phyloP scores from a whole-genome alignment of 208 protist genomes.

The Leishmania amazonensis region DNA sequence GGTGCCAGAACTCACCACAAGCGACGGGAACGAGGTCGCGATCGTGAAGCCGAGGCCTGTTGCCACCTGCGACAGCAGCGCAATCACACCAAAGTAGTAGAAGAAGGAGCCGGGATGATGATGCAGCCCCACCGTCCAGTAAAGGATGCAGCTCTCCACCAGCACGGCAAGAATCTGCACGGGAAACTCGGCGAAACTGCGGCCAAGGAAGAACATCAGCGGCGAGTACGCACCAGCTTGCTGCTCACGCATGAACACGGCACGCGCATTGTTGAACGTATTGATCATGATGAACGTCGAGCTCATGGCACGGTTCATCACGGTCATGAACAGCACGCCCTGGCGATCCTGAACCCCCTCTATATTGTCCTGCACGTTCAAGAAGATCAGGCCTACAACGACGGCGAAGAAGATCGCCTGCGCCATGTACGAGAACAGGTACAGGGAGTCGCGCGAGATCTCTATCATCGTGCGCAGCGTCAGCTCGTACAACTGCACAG shows the following conservation, averaged over 20 bases:
- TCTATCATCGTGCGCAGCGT: constrained; percentile 38
- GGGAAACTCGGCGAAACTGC: constrained; percentile 54
- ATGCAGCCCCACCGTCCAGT: constrained; percentile 66
- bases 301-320: constrained; percentile 65
- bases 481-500: constrained; percentile 67
- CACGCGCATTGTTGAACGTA: constrained; percentile 41
- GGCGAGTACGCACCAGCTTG: constrained; percentile 68
- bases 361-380: constrained; percentile 47
- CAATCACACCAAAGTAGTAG: constrained; percentile 53
- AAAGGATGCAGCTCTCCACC: constrained; percentile 57
- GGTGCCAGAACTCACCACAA: constrained; percentile 47
- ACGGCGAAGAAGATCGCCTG: constrained; percentile 68
- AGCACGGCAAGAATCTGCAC: constrained; percentile 44
- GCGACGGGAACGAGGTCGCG: constrained; percentile 36
- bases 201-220: constrained; percentile 52
- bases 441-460: constrained; percentile 47
- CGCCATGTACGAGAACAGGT: constrained; percentile 43
- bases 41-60: constrained; percentile 62
- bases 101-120: constrained; percentile 53
- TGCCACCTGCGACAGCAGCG: constrained; percentile 51
- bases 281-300: constrained; percentile 60
- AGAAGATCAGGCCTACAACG: constrained; percentile 75
- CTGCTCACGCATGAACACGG: constrained; percentile 75
- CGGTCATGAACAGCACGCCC: constrained; percentile 69
- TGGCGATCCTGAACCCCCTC: constrained; percentile 61